Evolutionary conservation across 352 stramenopile genomes (phyloP), one percentile per base, ranked within the genome.

Genomic region (Globisporangium perplexum): DNA sequence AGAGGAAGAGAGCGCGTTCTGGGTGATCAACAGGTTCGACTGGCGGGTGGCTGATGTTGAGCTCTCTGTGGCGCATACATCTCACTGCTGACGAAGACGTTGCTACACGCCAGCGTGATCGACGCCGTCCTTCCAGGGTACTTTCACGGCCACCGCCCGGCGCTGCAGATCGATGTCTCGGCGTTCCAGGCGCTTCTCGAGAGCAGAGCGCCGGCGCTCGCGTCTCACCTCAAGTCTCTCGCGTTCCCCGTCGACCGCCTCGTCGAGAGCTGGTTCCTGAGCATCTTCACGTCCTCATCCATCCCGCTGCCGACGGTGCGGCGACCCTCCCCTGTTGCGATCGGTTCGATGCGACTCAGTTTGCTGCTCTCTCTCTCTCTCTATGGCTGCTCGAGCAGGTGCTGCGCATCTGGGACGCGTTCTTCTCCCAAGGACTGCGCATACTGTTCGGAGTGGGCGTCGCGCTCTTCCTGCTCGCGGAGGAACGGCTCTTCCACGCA

Each of bases 1-100:
- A 6, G 82, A 92, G 52, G 82, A 92, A 72, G 82, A 90, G 31
- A 84, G 64, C 12, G 71, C 75, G 4, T 92, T 92, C 47, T 92
- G 82, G 82, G 79, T 92, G 42, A 74, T 85, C 47, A 90, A 92
- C 62, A 88, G 81, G 81, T 90, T 20, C 36, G 24, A 31, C 4
- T 3, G 14, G 12, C 12, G 33, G 30, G 10, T 35, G n/a, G n/a
- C n/a, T n/a, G n/a, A n/a, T 35, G 30, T 39, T 3, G 33, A 18
- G 11, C 4, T 39, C 14, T 39, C 33, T 39, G 12, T 18, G 4
- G 18, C 12, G 3, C 18, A 5, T 7, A 4, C 26, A 2, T 30
- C 26, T 30, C 26, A 11, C 31, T 38, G 15, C 33, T 39, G 33
- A 39, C 33, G 12, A 18, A 39, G 33, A 5, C 11, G 12, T 18